Conservation (phyloP, 192 early-diverging fungal species). For the Chytriomyces confervae region DNA sequence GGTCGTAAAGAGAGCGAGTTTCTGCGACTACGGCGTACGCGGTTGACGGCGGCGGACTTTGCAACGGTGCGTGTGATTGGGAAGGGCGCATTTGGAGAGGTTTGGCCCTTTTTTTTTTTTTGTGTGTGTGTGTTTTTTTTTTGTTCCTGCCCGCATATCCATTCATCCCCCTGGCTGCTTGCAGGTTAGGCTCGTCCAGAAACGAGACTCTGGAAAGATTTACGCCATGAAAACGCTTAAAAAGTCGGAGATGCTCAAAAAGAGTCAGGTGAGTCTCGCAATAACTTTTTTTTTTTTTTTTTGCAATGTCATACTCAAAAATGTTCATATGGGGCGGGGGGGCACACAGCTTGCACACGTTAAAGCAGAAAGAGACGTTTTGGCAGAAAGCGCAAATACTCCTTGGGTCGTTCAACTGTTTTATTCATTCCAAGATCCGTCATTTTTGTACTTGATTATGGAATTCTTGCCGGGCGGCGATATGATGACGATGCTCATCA, state of each 20-base stretch:
- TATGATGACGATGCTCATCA: constrained; percentile 98
- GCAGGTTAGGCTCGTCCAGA: constrained; percentile 93
- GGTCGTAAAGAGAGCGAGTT: constrained; percentile 94
- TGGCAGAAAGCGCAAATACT: constrained; percentile 88
- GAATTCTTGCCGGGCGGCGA: constrained; percentile 99
- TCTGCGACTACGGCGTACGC: constrained; percentile 85
- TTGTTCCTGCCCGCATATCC: not conserved
- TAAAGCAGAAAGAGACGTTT: constrained; percentile 96
- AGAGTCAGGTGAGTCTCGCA: constrained; percentile 77
- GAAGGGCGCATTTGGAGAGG: constrained; percentile 98
- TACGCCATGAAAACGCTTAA: constrained; percentile 98
- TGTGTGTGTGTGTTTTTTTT: not conserved
- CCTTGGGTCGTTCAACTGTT: constrained; percentile 98
- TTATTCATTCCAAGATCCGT: constrained; percentile 96
- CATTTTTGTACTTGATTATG: constrained; percentile 98
- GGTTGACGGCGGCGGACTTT: constrained; percentile 90
- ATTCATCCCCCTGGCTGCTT: not conserved
- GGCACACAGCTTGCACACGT: constrained; percentile 84
- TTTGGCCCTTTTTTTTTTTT: constrained; percentile 28
- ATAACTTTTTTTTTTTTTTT: not conserved
- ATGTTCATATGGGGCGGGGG: not conserved
- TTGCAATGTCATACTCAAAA: not conserved
- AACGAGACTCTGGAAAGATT: constrained; percentile 94
- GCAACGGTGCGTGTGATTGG: constrained; percentile 97
- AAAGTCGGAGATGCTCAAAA: constrained; percentile 98